Base-by-base conservation (phyloP, 140 eudicot species). In the Oenanthe javanica region DNA sequence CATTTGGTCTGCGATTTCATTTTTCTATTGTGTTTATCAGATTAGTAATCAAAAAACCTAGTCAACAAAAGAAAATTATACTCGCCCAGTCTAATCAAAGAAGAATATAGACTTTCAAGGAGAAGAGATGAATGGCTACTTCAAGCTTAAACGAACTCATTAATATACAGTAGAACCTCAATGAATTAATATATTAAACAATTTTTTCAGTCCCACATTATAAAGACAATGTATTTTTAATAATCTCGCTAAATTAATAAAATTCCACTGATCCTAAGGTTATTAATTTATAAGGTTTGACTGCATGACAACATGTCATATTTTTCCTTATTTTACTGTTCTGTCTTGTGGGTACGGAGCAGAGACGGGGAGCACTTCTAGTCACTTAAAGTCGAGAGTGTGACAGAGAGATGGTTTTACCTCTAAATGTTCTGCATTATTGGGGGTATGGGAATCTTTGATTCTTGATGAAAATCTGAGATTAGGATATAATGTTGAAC, bases 381-480 rank as follows among this genome's bases (percentile, higher is more conserved):
- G 67, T 59, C 4, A 21, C 27, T 59, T 10, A 59, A 59, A 59
- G 11, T 59, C 11, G 31, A 59, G 67, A 59, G 21, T 59, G 7
- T 59, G 67, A 57, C 67, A 21, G 4, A 55, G 51, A 75, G 5
- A 54, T 40, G 14, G 36, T 40, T 73, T 74, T 81, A 86, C 96
- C 91, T 85, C 91, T 14, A 82, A 77, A 70, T 86, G 86, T 72
- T 78, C 87, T 18, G 76, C 43, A 51, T 81, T 81, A 19, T 31
- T 71, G 25, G 92, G 84, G 63, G 91, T 82, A 25, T 74, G 88
- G 12, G 76, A 57, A 81, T 72, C 85, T 75, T 46, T 85, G 71
- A 82, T 73, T 81, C 80, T 79, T 31, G 88, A 77, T 67, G 91
- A 86, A 77, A 72, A 73, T 80, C 79, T 83, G 70, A 59, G 31